phyloP scores from a whole-genome alignment of 306 rosid genomes.

The Hylodesmum podocarpum region DNA sequence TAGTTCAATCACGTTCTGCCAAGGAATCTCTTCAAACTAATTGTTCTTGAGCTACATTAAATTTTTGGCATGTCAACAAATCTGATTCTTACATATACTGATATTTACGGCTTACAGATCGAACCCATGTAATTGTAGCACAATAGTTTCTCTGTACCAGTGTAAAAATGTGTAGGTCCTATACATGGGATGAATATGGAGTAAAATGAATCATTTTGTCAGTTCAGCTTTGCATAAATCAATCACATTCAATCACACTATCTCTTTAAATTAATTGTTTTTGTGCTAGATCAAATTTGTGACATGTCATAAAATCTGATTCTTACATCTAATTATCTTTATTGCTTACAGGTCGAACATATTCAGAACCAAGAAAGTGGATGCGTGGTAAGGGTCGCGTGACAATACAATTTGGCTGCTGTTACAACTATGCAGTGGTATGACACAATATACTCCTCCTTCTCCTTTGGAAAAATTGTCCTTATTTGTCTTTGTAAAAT shows the following conservation, averaged over 20 bases:
- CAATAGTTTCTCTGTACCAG: neutral
- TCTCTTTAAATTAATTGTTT: neutral
- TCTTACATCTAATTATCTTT: constrained; percentile 20
- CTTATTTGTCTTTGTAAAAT: neutral
- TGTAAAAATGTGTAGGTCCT: neutral
- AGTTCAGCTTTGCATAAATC: neutral
- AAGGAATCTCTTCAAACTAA: neutral
- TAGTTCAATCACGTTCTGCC: neutral
- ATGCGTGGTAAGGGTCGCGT: constrained; percentile 74
- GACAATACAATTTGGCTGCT: constrained; percentile 66
- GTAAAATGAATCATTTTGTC: neutral
- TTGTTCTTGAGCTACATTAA: neutral
- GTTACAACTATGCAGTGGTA: constrained; percentile 70
- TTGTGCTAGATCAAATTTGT: neutral
- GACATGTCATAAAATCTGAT: neutral
- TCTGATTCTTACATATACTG: neutral
- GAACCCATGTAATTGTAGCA: too few species aligned
- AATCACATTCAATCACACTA: neutral
- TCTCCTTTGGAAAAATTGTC: neutral
- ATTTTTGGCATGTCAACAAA: too few species aligned
- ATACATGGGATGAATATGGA: too few species aligned
- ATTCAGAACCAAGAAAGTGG: constrained; percentile 64
- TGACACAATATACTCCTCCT: neutral
- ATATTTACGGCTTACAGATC: constrained; percentile 33
- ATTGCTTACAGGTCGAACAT: constrained; percentile 45